A percentile compares a stretch with the other conserved stretches of the same genome.
Evolutionary conservation across 2,329 filamentous ascomycete genomes (phyloP).

Genomic region (Setomelanomma holmii): DNA sequence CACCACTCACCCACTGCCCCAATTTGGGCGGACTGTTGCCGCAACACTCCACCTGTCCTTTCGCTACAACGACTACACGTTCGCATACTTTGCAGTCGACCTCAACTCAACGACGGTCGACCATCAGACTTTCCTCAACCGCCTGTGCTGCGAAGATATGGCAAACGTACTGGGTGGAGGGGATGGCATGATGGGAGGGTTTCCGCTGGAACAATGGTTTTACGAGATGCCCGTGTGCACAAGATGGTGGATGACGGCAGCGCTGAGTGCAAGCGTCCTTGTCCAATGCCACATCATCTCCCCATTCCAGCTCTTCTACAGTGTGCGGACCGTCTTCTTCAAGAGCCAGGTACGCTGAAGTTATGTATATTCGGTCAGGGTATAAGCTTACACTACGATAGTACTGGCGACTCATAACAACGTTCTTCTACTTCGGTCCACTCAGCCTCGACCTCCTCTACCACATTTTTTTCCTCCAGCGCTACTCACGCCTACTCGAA

Average conservation of each 20-base stretch:
- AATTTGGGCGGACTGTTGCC: not conserved
- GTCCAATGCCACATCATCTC: constrained; percentile 94
- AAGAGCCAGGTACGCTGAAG: constrained; percentile 78
- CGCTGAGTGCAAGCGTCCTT: constrained; percentile 82
- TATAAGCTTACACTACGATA: constrained; percentile 50
- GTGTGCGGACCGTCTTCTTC: constrained; percentile 86
- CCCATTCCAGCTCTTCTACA: constrained; percentile 96
- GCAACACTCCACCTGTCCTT: constrained; percentile 16
- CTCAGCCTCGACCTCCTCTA: constrained; percentile 93
- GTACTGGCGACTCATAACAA: constrained; percentile 97
- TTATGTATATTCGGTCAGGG: not conserved
- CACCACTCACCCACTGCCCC: not conserved
- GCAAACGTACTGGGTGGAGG: constrained; percentile 53
- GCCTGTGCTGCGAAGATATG: constrained; percentile 38
- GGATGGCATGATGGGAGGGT: constrained; percentile 57
- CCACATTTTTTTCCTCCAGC: constrained; percentile 97
- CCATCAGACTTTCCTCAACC: not conserved
- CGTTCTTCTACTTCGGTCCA: constrained; percentile 96
- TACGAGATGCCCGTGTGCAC: constrained; percentile 98
- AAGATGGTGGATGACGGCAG: constrained; percentile 94
- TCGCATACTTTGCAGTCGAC: not conserved
- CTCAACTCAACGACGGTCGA: not conserved
- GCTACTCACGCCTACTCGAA: constrained; percentile 93
- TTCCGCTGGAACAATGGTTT: constrained; percentile 97
- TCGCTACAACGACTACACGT: constrained; percentile 1